Conservation (phyloP, 768 basidiomycete genomes). For the Xanthoconium stramineum region DNA sequence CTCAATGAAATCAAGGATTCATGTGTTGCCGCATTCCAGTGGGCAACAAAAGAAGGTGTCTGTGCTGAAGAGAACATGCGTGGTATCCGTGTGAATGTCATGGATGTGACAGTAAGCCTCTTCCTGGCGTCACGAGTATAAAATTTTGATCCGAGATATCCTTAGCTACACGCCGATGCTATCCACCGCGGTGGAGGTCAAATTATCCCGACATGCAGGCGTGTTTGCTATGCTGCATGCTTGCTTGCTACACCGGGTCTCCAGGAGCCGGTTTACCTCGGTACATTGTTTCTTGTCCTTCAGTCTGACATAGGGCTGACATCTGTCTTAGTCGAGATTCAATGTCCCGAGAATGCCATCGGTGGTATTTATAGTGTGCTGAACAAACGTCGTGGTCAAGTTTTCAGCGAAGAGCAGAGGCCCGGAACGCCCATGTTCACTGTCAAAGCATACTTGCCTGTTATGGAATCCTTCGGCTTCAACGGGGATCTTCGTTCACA, state of each 20-base stretch:
- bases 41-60: constrained; percentile 99
- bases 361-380: constrained; percentile 93
- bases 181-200: constrained; percentile 99
- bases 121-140: background rate
- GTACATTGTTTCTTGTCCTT: constrained; percentile 35
- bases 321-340: constrained; percentile 76
- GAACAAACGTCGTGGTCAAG: constrained; percentile 98
- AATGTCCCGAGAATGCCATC: constrained; percentile 95
- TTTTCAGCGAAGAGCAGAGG: constrained; percentile 96
- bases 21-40: constrained; percentile 98
- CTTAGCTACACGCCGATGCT: constrained; percentile 92
- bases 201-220: constrained; percentile 94
- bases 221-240: constrained; percentile 94
- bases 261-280: constrained; percentile 95
- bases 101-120: constrained; percentile 84
- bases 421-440: constrained; percentile 99
- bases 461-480: constrained; percentile 94
- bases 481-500: constrained; percentile 91
- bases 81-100: constrained; percentile 92
- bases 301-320: constrained; percentile 11
- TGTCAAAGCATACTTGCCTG: constrained; percentile 94
- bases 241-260: constrained; percentile 87
- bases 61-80: constrained; percentile 98
- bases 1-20: constrained; percentile 99
- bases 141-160: background rate